These are phyloP conservation scores for Bolboschoenus planiculmis DNA, from an alignment of 176 grass and related monocot species.

Conservation along the genomic window DNA sequence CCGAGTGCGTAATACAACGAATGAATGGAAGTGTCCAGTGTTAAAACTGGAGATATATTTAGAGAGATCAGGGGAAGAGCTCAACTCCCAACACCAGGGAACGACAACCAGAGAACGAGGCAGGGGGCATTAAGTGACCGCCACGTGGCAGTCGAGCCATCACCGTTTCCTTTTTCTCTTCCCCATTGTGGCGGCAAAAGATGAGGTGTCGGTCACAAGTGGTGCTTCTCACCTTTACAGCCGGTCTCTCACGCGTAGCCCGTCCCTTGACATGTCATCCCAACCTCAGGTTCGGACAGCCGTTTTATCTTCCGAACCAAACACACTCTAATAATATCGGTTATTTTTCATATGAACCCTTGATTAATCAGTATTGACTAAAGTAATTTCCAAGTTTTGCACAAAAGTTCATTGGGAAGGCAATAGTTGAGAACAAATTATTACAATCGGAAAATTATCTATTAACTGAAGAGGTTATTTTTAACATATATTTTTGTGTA, in stretches of 20 bases:
- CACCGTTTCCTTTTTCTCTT: neutral
- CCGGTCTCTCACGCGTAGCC: neutral
- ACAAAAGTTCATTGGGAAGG: neutral
- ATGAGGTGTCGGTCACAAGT: neutral
- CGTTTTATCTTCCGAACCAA: conserved; percentile 42
- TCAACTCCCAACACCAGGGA: conserved; percentile 1
- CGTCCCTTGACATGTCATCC: conserved; percentile 1
- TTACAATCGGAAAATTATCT: neutral
- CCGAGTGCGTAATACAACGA: neutral
- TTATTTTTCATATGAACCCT: neutral
- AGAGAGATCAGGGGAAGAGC: neutral
- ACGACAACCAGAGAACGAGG: neutral
- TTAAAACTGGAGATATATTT: neutral
- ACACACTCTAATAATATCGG: neutral
- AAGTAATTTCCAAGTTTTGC: neutral
- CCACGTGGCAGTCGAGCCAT: neutral
- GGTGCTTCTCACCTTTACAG: neutral
- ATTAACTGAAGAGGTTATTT: neutral
- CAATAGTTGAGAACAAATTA: neutral
- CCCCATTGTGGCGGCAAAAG: neutral
- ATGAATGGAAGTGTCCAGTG: neutral
- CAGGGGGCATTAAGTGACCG: neutral
- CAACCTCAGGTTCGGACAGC: conserved; percentile 67
- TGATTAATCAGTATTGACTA: neutral
- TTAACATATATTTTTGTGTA: neutral